These are phyloP conservation scores for Neurospora intermedia DNA, from an alignment of 495 filamentous ascomycete genomes.

Conservation along the genomic window DNA sequence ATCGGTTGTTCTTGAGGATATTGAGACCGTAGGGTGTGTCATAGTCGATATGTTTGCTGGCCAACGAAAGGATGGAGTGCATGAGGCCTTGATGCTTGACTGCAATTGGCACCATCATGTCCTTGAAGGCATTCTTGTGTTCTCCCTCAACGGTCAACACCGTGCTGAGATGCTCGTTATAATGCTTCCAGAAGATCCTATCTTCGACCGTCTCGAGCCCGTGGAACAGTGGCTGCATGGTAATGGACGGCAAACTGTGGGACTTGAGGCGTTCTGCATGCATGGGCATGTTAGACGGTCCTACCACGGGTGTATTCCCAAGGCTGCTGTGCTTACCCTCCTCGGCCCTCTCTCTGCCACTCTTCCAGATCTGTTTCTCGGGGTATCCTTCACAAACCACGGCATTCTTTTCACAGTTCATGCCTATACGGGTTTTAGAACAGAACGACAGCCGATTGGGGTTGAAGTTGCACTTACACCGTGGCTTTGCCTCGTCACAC, in stretches of 20 bases:
- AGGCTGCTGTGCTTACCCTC: constrained; percentile 44
- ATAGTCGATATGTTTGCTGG: constrained; percentile 68
- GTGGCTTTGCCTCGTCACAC: constrained; percentile 88
- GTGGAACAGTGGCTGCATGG: constrained; percentile 68
- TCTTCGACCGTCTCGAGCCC: constrained; percentile 81
- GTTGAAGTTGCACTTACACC: constrained; percentile 44
- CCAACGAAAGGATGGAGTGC: constrained; percentile 83
- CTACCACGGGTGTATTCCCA: neutral
- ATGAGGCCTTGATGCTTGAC: constrained; percentile 75
- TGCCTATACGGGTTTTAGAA: constrained; percentile 39
- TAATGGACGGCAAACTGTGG: constrained; percentile 43
- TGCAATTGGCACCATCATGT: constrained; percentile 78
- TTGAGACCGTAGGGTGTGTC: constrained; percentile 37
- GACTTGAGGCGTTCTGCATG: constrained; percentile 32
- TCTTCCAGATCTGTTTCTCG: constrained; percentile 80
- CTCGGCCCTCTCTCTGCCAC: constrained; percentile 64
- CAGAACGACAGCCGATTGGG: neutral
- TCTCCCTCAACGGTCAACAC: constrained; percentile 79
- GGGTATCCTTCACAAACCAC: constrained; percentile 89
- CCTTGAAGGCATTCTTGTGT: constrained; percentile 79
- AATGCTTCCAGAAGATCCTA: constrained; percentile 76
- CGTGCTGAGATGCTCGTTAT: constrained; percentile 66
- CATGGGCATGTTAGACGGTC: constrained; percentile 17
- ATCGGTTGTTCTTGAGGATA: constrained; percentile 32
- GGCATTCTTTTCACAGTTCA: constrained; percentile 90